Base-by-base conservation (phyloP, 495 filamentous ascomycete species). In the Neurospora terricola region DNA sequence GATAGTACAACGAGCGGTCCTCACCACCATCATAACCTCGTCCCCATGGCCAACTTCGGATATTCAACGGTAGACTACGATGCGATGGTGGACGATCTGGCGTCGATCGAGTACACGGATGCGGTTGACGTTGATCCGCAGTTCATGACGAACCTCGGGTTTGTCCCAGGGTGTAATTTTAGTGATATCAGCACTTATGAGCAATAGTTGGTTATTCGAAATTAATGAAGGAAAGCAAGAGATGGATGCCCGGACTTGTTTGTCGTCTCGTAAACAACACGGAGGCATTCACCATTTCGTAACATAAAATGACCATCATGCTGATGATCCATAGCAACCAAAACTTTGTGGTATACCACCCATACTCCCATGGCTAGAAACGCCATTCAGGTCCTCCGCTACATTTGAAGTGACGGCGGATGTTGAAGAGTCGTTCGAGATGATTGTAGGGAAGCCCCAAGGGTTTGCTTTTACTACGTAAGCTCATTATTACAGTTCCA, bases 71-170 rank as follows among this genome's bases (percentile, higher is more conserved):
- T 82, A 27, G 87, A 89, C 62, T 82, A 87, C 37, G 89, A 91
- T 71, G 85, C 88, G 4, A 87, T 90, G 40, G 85, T 90, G 76
- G 87, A 89, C 76, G 88, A 91, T 59, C 82, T 91, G 4, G 87
- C 87, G n/a, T 86, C 88, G 69, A 83, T 90, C 11, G 89, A 91
- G 74, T 87, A 86, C 30, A 87, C 85, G 9, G 87, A 90, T 74
- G 86, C 86, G 82, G 82, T 86, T 1, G 86, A 80, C 30, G 74
- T 76, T 12, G 77, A 81, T 42, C 59, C 79, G 5, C 76, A 81
- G 71, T 78, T 82, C 45, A 82, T 91, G 74, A 85, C 85, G 73
- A 89, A 91, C 72, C 87, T 91, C 38, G 89, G 89, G 2, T 89
- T 90, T 77, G 81, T 87, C 8, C 81, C 81, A 1, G 80, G 77